These are phyloP conservation scores for Zasmidium angulare DNA, from an alignment of 2,329 filamentous ascomycete species.

Conservation along the genomic window DNA sequence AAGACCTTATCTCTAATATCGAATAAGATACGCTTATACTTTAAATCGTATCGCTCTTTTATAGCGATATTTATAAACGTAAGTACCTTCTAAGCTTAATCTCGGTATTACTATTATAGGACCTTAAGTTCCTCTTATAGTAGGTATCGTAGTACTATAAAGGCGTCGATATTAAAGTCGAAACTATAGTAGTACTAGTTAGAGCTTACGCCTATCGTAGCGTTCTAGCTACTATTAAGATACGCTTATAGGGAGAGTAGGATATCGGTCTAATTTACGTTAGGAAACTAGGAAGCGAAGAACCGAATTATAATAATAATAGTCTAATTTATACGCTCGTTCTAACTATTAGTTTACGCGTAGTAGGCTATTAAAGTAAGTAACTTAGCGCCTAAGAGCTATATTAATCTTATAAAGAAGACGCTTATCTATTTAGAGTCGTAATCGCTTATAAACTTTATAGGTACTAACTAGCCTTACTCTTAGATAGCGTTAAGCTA, in stretches of 20 bases:
- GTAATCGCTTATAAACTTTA: neutral
- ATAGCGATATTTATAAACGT: neutral
- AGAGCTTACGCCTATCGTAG: neutral
- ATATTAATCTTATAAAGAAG: constrained; percentile 2
- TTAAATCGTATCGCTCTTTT: constrained; percentile 3
- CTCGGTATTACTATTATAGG: neutral
- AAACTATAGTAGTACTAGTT: constrained; percentile 2
- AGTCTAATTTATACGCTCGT: constrained; percentile 5
- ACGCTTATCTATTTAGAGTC: constrained; percentile 1
- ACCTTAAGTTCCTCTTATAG: neutral
- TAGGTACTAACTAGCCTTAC: neutral
- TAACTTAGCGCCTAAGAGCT: neutral
- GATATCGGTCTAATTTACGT: neutral
- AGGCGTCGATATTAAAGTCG: constrained; percentile 2
- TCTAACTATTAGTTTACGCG: constrained; percentile 1
- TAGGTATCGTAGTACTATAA: neutral
- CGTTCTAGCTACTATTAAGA: constrained; percentile 4
- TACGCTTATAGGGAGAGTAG: neutral
- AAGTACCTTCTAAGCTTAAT: neutral
- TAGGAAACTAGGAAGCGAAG: neutral
- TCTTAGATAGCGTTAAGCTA: neutral
- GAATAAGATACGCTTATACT: neutral
- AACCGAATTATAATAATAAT: neutral
- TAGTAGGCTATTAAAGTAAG: constrained; percentile 1
- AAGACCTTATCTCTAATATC: constrained; percentile 1